Evolutionary conservation across 768 basidiomycete species (phyloP), one percentile per base, ranked within the genome.

Genomic region (Austroboletus eburneus): DNA sequence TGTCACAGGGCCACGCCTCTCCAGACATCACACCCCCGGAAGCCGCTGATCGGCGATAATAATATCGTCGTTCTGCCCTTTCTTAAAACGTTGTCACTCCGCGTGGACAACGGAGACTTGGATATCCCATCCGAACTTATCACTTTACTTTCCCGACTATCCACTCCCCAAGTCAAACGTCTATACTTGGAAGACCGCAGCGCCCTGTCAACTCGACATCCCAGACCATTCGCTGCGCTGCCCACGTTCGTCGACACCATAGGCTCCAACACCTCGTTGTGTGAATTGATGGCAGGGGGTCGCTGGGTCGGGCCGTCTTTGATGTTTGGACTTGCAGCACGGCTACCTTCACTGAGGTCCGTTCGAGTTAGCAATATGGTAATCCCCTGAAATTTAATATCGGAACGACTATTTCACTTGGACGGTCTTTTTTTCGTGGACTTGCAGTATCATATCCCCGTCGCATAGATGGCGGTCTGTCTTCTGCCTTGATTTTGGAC

Each of bases 101-200:
- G 68, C 30, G 72, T 81, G 43, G 73, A 77, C 54, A 72, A 74
- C 21, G 65, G 64, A 23, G 80, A 84, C 51, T 77, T 81, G 38
- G 79, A 84, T 56, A 78, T 85, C 36, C 81, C 83, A 32, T 74
- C 74, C 40, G 84, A 85, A 56, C 69, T 86, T 23, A 61, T 73
- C 17, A 69, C 71, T 40, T 67, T 83, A 50, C 64, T 79, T 45
- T 72, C 75, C 34, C 74, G 75, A 49, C 54, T 84, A 17, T 70
- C 65, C 16, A 65, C 73, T 7, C 82, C 80, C 20, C 62, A 64
- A 25, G 71, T 84, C 25, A 67, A 59, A 46, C 70, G 67, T 23
- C 66, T 87, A 36, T 65, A 64, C 36, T 68, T 86, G 35, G 53
- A 73, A 49, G 78, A 83, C 56, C 44, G 6, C 37, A 65, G n/a